A percentile compares a stretch with the other conserved stretches of the same genome.
Evolutionary conservation across 129 eudicot species (phyloP).

Genomic region (Apium graveolens): DNA sequence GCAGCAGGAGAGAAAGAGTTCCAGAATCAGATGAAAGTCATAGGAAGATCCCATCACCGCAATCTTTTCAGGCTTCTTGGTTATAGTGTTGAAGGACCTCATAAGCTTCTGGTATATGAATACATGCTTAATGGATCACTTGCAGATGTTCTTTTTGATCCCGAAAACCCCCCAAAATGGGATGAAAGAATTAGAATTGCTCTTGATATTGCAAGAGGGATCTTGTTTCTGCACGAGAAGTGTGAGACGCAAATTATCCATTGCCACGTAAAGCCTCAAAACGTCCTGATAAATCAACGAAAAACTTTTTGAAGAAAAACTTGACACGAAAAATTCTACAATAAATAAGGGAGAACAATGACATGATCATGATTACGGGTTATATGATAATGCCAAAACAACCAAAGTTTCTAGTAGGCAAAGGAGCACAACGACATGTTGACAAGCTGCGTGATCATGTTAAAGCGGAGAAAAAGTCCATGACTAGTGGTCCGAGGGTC

Average conservation of each 20-base stretch:
- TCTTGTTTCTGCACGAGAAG: not conserved
- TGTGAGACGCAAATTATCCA: not conserved
- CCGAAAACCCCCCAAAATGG: not conserved
- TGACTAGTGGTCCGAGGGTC: too few relatives aligned
- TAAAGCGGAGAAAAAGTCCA: too few relatives aligned
- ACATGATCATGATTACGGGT: too few relatives aligned
- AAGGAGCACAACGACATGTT: too few relatives aligned
- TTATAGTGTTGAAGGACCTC: conserved; percentile 27
- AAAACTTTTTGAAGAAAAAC: too few relatives aligned
- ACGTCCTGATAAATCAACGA: not conserved
- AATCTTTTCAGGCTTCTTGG: conserved; percentile 31
- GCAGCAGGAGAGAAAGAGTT: conserved; percentile 35
- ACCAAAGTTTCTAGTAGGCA: too few relatives aligned
- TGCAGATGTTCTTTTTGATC: conserved; percentile 25
- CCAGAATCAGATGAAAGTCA: conserved; percentile 12
- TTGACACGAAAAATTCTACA: too few relatives aligned
- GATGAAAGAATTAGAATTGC: conserved; percentile 2
- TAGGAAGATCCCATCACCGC: conserved; percentile 39
- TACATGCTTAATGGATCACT: conserved; percentile 47
- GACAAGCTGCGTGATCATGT: too few relatives aligned
- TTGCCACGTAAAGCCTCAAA: conserved; percentile 6
- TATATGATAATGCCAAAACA: too few relatives aligned
- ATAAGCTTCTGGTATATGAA: conserved; percentile 31
- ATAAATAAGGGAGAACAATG: too few relatives aligned
- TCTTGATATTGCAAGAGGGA: not conserved